These are phyloP conservation scores for Linnemannia schmuckeri DNA, from an alignment of 192 early-diverging fungal species.

Conservation along the genomic window DNA sequence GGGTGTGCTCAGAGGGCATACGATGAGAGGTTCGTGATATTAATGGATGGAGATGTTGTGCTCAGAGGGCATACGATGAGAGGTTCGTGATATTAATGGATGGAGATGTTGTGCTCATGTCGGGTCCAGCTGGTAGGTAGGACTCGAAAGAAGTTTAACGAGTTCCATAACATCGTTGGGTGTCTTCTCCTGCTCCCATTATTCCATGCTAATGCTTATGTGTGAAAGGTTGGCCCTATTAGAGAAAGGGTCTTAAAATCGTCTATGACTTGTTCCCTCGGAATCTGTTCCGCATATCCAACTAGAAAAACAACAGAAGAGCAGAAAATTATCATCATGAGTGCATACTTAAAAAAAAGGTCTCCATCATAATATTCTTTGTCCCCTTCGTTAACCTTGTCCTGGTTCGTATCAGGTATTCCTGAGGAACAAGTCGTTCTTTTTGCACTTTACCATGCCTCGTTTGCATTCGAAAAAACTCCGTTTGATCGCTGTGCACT, in stretches of 20 bases:
- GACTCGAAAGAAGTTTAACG: not conserved
- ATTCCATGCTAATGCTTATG: not conserved
- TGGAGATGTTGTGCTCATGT: not conserved
- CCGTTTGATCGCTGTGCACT: conserved; percentile 66
- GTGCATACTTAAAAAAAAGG: not conserved
- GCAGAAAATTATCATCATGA: not conserved
- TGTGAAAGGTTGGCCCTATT: not conserved
- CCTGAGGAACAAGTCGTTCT: not conserved
- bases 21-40: not conserved
- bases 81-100: not conserved
- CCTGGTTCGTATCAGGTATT: not conserved
- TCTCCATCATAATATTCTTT: not conserved
- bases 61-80: not conserved
- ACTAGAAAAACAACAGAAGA: conserved; percentile 23
- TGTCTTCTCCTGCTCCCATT: not conserved
- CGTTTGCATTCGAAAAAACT: conserved; percentile 71
- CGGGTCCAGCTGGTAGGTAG: not conserved
- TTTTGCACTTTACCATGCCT: conserved; percentile 60
- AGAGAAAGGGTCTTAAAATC: not conserved
- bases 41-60: not conserved
- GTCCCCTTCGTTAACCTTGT: no score
- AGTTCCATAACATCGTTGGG: not conserved
- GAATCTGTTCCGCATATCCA: conserved; percentile 66
- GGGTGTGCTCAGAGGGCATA: not conserved
- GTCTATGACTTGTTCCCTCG: conserved; percentile 64